Conservation (phyloP, 148 eudicot species). For the Silene uniflora region DNA sequence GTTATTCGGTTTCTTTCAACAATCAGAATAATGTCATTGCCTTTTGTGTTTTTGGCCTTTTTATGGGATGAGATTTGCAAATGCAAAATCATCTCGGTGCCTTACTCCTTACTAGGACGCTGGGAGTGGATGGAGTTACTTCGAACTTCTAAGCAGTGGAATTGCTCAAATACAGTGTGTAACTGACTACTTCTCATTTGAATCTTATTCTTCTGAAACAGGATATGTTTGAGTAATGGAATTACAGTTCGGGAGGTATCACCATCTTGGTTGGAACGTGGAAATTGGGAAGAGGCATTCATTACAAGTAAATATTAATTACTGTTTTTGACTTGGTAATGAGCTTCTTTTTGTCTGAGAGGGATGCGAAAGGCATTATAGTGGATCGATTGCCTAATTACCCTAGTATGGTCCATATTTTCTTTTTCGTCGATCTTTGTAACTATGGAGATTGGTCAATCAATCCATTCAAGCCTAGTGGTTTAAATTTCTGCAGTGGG, state of each 20-base stretch:
- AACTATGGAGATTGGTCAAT: neutral
- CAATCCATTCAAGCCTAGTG: neutral
- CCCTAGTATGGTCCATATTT: neutral
- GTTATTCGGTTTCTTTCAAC: too few species aligned
- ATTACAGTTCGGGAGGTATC: slow-evolving; percentile 78
- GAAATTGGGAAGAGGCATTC: slow-evolving; percentile 84
- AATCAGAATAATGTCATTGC: neutral
- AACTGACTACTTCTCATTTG: neutral
- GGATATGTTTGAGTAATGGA: slow-evolving; percentile 61
- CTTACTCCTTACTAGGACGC: neutral
- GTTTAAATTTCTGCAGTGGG: neutral
- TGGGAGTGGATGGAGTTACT: neutral
- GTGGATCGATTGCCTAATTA: neutral
- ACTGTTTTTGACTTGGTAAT: slow-evolving; percentile 2
- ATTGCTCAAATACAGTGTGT: neutral
- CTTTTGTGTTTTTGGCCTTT: neutral
- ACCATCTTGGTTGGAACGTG: slow-evolving; percentile 78
- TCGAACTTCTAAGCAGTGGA: neutral
- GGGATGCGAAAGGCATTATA: neutral
- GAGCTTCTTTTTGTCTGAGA: neutral
- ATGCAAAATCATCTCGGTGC: neutral
- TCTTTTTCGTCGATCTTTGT: neutral
- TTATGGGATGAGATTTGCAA: slow-evolving; percentile 1
- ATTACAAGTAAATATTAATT: slow-evolving; percentile 58
- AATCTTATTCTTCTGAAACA: slow-evolving; percentile 21